phyloP scores from a whole-genome alignment of 2,329 filamentous ascomycete genomes.

The Magnaporthiopsis poae region DNA sequence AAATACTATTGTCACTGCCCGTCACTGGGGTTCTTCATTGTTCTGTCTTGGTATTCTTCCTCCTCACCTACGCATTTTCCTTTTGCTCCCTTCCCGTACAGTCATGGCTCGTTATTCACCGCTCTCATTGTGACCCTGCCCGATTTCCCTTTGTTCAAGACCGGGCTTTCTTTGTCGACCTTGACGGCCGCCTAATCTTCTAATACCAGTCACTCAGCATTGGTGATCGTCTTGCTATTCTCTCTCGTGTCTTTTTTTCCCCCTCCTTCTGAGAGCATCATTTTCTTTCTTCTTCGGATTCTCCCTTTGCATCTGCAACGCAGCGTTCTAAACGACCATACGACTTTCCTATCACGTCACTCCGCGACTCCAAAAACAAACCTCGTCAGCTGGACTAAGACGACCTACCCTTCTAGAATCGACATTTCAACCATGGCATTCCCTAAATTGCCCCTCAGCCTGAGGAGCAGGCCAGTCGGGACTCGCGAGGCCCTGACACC shows the following conservation, averaged over 20 bases:
- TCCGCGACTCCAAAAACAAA: background rate
- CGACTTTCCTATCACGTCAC: background rate
- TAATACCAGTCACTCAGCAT: background rate
- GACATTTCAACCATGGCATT: conserved; percentile 11
- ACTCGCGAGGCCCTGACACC: conserved; percentile 19
- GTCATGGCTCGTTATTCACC: background rate
- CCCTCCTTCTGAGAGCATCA: background rate
- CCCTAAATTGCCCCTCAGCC: conserved; percentile 22
- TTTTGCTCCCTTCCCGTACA: background rate
- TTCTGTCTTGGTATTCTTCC: background rate
- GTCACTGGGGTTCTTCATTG: background rate
- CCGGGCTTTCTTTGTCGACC: background rate
- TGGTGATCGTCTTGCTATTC: background rate
- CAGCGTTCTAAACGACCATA: conserved; percentile 6
- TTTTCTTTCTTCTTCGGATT: conserved; percentile 10
- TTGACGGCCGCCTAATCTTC: background rate
- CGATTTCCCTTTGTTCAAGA: background rate
- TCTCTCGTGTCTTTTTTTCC: conserved; percentile 7
- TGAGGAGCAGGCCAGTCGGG: conserved; percentile 23
- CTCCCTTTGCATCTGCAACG: conserved; percentile 3
- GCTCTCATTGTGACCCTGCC: background rate
- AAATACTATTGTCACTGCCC: background rate
- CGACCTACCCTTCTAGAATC: conserved; percentile 19
- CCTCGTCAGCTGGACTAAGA: conserved; percentile 11
- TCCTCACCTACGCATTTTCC: background rate